Conservation (phyloP, 345 rosid genomes). For the Eucalyptus viminalis region DNA sequence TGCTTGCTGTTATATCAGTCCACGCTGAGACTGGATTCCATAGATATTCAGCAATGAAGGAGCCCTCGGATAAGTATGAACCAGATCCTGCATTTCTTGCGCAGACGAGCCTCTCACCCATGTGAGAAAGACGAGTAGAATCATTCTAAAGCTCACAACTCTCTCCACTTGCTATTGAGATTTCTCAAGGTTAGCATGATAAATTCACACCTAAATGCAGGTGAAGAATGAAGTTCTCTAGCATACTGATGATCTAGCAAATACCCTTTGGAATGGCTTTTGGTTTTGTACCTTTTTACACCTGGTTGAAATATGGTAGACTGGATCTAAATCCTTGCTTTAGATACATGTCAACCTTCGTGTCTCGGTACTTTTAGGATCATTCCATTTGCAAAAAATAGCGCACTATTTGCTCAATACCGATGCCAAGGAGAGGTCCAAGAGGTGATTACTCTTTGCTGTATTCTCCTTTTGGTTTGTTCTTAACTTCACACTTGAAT, state of each 20-base stretch:
- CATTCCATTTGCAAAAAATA: neutral
- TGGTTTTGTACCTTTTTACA: neutral
- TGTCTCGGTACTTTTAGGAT: neutral
- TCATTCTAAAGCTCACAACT: neutral
- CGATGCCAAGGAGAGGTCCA: neutral
- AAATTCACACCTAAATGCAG: neutral
- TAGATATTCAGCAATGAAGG: slow-evolving; percentile 76
- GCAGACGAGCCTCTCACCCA: slow-evolving; percentile 23
- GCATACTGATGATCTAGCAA: neutral
- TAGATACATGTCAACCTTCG: neutral
- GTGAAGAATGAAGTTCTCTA: neutral
- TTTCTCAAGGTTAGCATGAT: neutral
- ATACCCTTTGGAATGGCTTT: neutral
- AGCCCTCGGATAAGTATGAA: slow-evolving; percentile 59
- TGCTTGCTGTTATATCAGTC: slow-evolving; percentile 82
- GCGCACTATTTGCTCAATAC: neutral
- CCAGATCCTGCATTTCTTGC: slow-evolving; percentile 62
- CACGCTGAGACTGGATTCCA: slow-evolving; percentile 64
- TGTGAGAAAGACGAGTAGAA: slow-evolving; percentile 31
- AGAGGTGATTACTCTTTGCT: neutral
- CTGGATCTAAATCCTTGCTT: neutral
- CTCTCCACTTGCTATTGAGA: neutral
- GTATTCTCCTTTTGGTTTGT: neutral
- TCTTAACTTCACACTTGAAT: neutral
- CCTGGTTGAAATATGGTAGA: neutral